Evolutionary conservation across 805 yeast species (phyloP).

Genomic region (Metschnikowia bowlesiae): DNA sequence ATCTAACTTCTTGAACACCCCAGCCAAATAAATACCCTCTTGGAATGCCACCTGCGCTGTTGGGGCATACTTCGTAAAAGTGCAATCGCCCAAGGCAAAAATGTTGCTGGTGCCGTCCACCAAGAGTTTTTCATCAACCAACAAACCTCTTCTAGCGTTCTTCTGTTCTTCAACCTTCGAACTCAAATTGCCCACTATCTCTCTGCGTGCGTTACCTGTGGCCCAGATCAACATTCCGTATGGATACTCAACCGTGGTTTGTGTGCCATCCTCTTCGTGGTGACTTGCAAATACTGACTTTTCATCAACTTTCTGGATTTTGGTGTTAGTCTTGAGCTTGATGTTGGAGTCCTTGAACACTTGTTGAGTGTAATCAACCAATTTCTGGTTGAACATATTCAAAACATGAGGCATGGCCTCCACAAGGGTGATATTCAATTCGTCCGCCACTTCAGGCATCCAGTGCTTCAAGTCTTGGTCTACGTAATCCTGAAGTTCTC

Average conservation of each 20-base stretch:
- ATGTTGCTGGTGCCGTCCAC: constrained; percentile 80
- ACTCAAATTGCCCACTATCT: constrained; percentile 63
- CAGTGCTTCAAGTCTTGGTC: constrained; percentile 85
- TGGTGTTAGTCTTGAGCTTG: constrained; percentile 74
- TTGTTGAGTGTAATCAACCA: constrained; percentile 74
- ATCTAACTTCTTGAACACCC: constrained; percentile 60
- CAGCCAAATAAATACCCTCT: constrained; percentile 80
- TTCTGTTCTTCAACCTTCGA: constrained; percentile 68
- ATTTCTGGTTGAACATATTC: constrained; percentile 63
- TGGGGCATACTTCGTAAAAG: constrained; percentile 86
- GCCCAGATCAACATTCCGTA: constrained; percentile 97
- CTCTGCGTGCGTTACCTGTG: constrained; percentile 91
- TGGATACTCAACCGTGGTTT: constrained; percentile 61
- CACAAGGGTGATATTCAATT: constrained; percentile 76
- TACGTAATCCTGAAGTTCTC: constrained; percentile 90
- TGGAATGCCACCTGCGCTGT: constrained; percentile 98
- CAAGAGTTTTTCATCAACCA: constrained; percentile 70
- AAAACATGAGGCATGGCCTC: constrained; percentile 91
- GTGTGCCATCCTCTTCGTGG: constrained; percentile 59
- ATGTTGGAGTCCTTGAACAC: constrained; percentile 66
- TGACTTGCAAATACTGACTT: constrained; percentile 65
- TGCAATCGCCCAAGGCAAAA: constrained; percentile 92
- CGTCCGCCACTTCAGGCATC: constrained; percentile 82
- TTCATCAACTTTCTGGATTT: constrained; percentile 80
- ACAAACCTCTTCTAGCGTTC: constrained; percentile 85